phyloP scores from a whole-genome alignment of 2,329 filamentous ascomycete genomes.

The Penicillium vulpinum region DNA sequence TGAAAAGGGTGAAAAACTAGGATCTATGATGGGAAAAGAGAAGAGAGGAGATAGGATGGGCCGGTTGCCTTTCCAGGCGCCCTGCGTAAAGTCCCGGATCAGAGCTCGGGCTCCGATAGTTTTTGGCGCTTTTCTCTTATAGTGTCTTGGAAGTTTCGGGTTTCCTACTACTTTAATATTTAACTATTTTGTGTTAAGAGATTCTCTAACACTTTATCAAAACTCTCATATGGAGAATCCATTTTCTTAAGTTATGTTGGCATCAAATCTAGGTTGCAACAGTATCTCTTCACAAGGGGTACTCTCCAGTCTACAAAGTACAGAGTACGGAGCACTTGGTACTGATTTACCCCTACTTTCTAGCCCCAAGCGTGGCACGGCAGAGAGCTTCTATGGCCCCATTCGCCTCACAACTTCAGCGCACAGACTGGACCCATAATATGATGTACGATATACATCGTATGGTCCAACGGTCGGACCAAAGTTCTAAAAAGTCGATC shows the following conservation, averaged over 20 bases:
- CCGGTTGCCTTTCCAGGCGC: slow-evolving; percentile 25
- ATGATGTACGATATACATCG: slow-evolving; percentile 9
- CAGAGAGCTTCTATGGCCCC: background rate
- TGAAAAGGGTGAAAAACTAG: background rate
- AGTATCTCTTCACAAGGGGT: too few species aligned
- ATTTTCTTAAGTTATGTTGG: slow-evolving; percentile 7
- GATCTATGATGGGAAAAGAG: background rate
- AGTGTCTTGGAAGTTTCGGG: background rate
- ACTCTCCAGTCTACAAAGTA: too few species aligned
- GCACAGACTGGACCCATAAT: slow-evolving; percentile 24
- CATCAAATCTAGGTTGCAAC: too few species aligned
- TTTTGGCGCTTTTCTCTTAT: background rate
- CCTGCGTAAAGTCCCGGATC: slow-evolving; percentile 16
- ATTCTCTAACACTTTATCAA: background rate
- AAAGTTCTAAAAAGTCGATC: slow-evolving; percentile 13
- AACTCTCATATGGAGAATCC: background rate
- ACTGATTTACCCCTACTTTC: background rate
- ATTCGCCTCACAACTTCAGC: background rate
- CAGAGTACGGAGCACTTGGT: too few species aligned
- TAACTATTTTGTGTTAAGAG: background rate
- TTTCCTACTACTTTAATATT: background rate
- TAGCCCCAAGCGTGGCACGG: background rate
- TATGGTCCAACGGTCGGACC: slow-evolving; percentile 23
- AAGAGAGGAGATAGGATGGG: background rate
- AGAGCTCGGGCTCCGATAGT: background rate